Evolutionary conservation across 306 rosid genomes (phyloP).

Genomic region (Canavalia gladiata): DNA sequence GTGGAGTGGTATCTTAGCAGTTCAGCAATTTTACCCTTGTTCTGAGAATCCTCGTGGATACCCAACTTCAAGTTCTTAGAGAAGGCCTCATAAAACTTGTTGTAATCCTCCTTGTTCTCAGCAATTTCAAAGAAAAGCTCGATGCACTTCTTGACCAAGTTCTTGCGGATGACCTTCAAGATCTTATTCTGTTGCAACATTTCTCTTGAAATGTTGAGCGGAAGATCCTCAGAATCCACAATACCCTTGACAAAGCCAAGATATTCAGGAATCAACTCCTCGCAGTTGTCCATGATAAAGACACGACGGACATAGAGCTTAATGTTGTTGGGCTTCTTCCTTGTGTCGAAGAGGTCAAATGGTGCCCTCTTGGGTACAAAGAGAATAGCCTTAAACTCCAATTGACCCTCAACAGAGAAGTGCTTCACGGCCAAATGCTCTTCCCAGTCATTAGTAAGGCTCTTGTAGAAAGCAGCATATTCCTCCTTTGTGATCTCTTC

Average conservation of each 20-base stretch:
- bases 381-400: conserved; percentile 88
- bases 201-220: conserved; percentile 85
- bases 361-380: conserved; percentile 94
- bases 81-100: conserved; percentile 85
- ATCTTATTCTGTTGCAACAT: conserved; percentile 88
- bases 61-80: conserved; percentile 90
- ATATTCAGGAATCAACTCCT: conserved; percentile 87
- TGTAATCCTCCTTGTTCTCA: conserved; percentile 92
- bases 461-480: conserved; percentile 84
- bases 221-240: conserved; percentile 91
- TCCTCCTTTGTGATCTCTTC: conserved; percentile 85
- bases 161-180: conserved; percentile 85
- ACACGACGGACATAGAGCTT: conserved; percentile 90
- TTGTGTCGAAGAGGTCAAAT: conserved; percentile 86
- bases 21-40: conserved; percentile 83
- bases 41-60: conserved; percentile 81
- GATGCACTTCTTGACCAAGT: conserved; percentile 84
- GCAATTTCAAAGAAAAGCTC: conserved; percentile 86
- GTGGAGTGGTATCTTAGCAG: conserved; percentile 84
- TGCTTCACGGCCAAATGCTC: conserved; percentile 89
- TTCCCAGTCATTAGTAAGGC: conserved; percentile 91
- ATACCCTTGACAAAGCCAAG: conserved; percentile 87
- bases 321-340: conserved; percentile 90
- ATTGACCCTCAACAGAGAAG: conserved; percentile 91
- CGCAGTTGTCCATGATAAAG: conserved; percentile 93